A percentile compares a stretch with the other conserved stretches of the same genome.
phyloP scores from a whole-genome alignment of 2,329 filamentous ascomycete genomes.

The Hypoxylon sp. region DNA sequence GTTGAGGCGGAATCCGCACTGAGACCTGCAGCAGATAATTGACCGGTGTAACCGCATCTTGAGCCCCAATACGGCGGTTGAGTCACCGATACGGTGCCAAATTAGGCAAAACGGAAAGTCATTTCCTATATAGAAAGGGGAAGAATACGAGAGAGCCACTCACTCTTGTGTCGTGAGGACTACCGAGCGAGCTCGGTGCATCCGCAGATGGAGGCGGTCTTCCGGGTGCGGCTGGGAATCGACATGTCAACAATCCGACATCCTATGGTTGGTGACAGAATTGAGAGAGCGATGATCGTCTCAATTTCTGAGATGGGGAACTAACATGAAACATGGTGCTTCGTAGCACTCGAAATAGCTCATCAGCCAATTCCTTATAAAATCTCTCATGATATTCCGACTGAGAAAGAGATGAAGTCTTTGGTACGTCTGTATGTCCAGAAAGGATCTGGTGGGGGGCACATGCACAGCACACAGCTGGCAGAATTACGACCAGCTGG shows the following conservation, averaged over 20 bases:
- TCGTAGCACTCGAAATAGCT: neutral
- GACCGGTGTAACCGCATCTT: neutral
- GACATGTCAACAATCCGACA: conserved; percentile 7
- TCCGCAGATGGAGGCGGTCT: conserved; percentile 74
- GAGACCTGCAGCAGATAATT: conserved; percentile 10
- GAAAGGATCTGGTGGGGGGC: no score
- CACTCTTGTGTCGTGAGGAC: conserved; percentile 80
- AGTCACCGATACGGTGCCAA: neutral
- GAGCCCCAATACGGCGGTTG: conserved; percentile 15
- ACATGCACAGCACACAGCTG: neutral
- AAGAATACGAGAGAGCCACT: conserved; percentile 42
- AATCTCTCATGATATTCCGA: neutral
- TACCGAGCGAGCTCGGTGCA: conserved; percentile 84
- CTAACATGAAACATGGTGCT: conserved; percentile 40
- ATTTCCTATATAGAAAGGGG: neutral
- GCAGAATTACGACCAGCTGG: neutral
- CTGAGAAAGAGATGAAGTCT: neutral
- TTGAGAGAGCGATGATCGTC: neutral
- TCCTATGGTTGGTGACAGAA: neutral
- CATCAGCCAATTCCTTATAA: neutral
- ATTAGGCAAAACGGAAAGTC: neutral
- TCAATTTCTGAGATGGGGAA: conserved; percentile 14
- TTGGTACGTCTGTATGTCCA: no score
- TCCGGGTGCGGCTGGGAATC: conserved; percentile 43
- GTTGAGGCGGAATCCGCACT: conserved; percentile 8